Percentiles rank a stretch among this genome's conserved stretches.
Evolutionary conservation across 2,329 filamentous ascomycete species (phyloP).

Genomic region (Bipolaris bicolor): DNA sequence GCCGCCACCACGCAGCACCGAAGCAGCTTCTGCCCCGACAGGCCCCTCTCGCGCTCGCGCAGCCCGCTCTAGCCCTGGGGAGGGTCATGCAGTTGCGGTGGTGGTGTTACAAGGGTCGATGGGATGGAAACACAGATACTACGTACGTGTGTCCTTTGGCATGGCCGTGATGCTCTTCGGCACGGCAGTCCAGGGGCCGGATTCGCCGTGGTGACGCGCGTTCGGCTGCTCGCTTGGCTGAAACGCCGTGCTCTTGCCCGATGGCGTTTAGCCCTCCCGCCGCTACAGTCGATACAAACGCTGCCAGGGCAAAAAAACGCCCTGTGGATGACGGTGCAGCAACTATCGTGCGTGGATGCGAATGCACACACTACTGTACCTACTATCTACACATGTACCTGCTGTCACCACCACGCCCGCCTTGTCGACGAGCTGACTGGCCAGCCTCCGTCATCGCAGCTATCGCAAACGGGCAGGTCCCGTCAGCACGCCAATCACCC

Average conservation of each 20-base stretch:
- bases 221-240: slow-evolving; percentile 26
- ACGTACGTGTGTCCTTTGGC: neutral
- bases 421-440: neutral
- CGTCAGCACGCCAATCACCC: neutral
- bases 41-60: no score
- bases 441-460: slow-evolving; percentile 1
- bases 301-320: no score
- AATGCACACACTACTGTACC: no score
- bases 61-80: no score
- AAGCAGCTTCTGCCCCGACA: no score
- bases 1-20: no score
- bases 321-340: no score
- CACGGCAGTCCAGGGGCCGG: slow-evolving; percentile 3
- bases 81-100: no score
- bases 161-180: slow-evolving; percentile 1
- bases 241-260: slow-evolving; percentile 16
- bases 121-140: neutral
- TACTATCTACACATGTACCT: no score
- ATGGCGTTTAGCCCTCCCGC: slow-evolving; percentile 21
- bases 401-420: slow-evolving; percentile 1
- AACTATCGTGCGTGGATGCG: no score
- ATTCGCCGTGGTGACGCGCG: slow-evolving; percentile 12
- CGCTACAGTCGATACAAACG: neutral
- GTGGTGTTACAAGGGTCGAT: no score
- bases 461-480: neutral